Evolutionary conservation across 176 grass and related monocot species (phyloP).

Genomic region (Puccinellia tenuiflora): DNA sequence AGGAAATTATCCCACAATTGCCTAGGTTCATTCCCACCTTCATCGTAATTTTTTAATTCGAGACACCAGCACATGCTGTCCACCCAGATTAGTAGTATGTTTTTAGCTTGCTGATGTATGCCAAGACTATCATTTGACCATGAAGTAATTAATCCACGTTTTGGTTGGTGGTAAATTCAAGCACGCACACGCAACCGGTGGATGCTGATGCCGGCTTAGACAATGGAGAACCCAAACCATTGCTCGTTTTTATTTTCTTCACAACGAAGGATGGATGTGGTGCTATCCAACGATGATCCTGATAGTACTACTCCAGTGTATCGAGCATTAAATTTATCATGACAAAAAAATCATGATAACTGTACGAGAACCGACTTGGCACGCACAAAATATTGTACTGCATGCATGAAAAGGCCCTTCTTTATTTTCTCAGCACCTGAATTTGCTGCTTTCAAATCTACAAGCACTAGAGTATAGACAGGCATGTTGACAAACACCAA

Average conservation of each 20-base stretch:
- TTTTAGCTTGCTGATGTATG: background rate
- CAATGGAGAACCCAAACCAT: background rate
- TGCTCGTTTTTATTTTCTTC: background rate
- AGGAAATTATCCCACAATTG: background rate
- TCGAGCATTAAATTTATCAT: background rate
- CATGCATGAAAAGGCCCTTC: background rate
- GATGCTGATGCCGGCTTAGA: background rate
- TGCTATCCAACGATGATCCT: background rate
- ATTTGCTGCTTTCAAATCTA: background rate
- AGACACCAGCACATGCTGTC: background rate
- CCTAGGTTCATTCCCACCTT: background rate
- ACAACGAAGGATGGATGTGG: no score
- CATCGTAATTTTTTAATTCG: background rate
- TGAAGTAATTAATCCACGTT: background rate
- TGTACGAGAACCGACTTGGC: no score
- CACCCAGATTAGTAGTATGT: background rate
- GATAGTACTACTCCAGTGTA: no score
- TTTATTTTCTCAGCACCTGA: background rate
- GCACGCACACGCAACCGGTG: background rate
- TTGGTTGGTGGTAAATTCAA: slow-evolving; percentile 15
- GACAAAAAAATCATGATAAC: no score
- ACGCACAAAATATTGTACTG: background rate
- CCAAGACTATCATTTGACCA: slow-evolving; percentile 2
- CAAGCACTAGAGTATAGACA: background rate
- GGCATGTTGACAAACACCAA: no score